Evolutionary conservation across 1,284 basidiomycete genomes (phyloP).

Genomic region (Spongiforma sp.): DNA sequence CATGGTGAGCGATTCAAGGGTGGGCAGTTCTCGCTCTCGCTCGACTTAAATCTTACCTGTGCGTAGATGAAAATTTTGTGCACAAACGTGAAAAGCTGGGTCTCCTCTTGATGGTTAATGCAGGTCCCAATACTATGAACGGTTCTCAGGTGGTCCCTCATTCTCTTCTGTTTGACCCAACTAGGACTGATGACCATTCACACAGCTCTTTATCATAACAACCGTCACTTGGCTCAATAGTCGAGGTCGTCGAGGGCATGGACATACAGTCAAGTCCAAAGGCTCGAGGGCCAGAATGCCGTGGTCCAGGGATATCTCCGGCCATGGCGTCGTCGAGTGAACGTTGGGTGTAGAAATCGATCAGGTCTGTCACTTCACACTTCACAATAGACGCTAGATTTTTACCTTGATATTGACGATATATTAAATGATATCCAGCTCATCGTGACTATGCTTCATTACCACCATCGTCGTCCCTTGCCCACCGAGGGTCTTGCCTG

Average conservation of each 20-base stretch:
- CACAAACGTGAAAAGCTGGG: conserved; percentile 81
- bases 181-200: neutral
- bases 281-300: conserved; percentile 79
- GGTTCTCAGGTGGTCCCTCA: conserved; percentile 61
- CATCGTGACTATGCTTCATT: too few relatives aligned
- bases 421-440: too few relatives aligned
- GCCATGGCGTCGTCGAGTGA: conserved; percentile 58
- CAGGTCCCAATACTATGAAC: conserved; percentile 73
- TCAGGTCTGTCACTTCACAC: neutral
- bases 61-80: conserved; percentile 85
- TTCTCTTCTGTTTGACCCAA: neutral
- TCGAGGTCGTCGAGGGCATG: conserved; percentile 80
- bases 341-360: neutral
- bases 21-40: too few relatives aligned
- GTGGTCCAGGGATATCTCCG: conserved; percentile 57
- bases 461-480: too few relatives aligned
- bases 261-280: too few relatives aligned
- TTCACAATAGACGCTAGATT: too few relatives aligned
- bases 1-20: too few relatives aligned
- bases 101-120: conserved; percentile 92
- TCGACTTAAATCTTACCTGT: neutral
- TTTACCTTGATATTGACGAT: too few relatives aligned
- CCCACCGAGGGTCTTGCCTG: too few relatives aligned
- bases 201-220: conserved; percentile 92
- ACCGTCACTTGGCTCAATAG: conserved; percentile 82